Percentiles rank a stretch among this genome's conserved stretches.
These are phyloP conservation scores for Monilinia aucupariae DNA, from an alignment of 2,329 filamentous ascomycete species.

Conservation along the genomic window DNA sequence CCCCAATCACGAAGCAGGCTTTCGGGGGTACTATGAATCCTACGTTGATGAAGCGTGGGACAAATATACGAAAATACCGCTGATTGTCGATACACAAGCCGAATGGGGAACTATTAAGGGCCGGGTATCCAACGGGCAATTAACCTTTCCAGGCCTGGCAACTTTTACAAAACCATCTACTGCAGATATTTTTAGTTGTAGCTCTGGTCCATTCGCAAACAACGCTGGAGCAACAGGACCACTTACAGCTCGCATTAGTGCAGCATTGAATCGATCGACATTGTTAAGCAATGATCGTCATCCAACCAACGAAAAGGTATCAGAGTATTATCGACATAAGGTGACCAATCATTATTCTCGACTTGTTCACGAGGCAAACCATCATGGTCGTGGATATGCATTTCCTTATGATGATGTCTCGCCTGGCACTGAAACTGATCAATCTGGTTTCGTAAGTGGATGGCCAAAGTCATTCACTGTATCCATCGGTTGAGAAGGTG, in stretches of 20 bases:
- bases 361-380: constrained; percentile 55
- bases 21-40: constrained; percentile 41
- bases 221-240: constrained; percentile 21
- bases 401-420: constrained; percentile 67
- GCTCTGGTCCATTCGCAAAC: constrained; percentile 53
- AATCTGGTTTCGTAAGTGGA: constrained; percentile 47
- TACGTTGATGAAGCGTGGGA: constrained; percentile 44
- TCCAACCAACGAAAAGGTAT: constrained; percentile 44
- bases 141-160: constrained; percentile 40
- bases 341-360: constrained; percentile 61
- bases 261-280: constrained; percentile 30
- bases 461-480: constrained; percentile 13
- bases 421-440: constrained; percentile 50
- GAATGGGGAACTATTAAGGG: constrained; percentile 49
- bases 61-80: constrained; percentile 37
- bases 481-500: constrained; percentile 6
- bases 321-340: constrained; percentile 47
- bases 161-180: constrained; percentile 53
- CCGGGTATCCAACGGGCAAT: constrained; percentile 36
- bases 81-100: constrained; percentile 61
- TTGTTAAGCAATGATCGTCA: constrained; percentile 40
- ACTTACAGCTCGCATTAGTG: constrained; percentile 26
- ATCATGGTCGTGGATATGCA: constrained; percentile 56
- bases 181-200: constrained; percentile 62
- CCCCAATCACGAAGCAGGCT: constrained; percentile 38